A percentile compares a stretch with the other conserved stretches of the same genome.
Conservation (phyloP, 257 asterid species). For the Solanum infundibuliforme region DNA sequence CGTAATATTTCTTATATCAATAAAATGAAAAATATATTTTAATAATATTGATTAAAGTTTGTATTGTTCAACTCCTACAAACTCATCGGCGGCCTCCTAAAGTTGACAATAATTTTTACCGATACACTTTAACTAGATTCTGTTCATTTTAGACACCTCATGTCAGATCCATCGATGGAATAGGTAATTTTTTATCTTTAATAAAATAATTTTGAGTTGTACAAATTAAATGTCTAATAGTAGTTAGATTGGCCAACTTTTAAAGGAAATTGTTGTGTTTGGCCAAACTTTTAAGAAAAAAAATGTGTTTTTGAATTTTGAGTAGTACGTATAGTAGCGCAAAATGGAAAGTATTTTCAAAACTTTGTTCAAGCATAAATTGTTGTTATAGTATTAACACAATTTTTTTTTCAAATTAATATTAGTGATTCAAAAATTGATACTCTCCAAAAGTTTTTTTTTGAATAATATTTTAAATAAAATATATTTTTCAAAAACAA, state of each 20-base stretch:
- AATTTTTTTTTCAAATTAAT: background rate
- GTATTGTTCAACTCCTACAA: background rate
- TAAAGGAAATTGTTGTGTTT: background rate
- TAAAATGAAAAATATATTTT: too few relatives aligned
- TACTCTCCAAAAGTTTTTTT: background rate
- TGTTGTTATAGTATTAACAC: background rate
- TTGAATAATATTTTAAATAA: too few relatives aligned
- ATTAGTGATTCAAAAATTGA: background rate
- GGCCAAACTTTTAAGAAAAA: background rate
- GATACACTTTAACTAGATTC: too few relatives aligned
- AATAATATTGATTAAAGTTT: background rate
- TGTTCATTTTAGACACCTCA: too few relatives aligned
- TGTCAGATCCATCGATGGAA: background rate
- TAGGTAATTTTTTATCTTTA: background rate
- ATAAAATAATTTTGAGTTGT: background rate
- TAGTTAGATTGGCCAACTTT: background rate
- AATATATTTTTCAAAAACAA: too few relatives aligned
- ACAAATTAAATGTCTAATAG: background rate
- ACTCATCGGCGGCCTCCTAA: rapidly evolving
- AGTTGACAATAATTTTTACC: too few relatives aligned
- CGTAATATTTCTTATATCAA: background rate
- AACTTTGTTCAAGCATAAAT: background rate
- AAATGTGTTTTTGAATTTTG: background rate
- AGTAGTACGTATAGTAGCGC: background rate
- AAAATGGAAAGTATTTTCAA: background rate